Evolutionary conservation across 495 filamentous ascomycete species (phyloP), one percentile per base, ranked within the genome.

Genomic region (Aspergillus steynii): DNA sequence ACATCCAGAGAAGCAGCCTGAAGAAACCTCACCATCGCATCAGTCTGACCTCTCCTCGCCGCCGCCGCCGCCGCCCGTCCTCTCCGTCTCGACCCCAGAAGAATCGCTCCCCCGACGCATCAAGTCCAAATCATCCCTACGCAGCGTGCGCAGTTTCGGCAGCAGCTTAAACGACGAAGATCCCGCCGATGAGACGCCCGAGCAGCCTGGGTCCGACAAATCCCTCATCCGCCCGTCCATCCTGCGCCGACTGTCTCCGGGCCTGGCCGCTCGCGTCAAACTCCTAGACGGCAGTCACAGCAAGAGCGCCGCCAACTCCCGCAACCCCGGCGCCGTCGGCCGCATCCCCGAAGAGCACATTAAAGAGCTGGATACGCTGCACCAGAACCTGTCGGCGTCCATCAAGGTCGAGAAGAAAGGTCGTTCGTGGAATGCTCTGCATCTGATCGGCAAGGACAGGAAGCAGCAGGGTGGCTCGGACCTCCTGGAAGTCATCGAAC

Each of bases 221-320:
- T 68, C 64, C 26, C 61, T 69, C 28, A 66, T 68, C 25, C 71
- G 67, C 15, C 65, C 74, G 31, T 75, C 71, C 31, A 74, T 81
- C 61, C 72, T 80, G 54, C 77, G 77, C 55, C 75, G 77, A 9
- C 61, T 81, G 37, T 91, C 89, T 29, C 89, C 90, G 48, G 89
- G 88, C 27, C 80, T 93, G 26, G 88, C 90, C 62, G 90, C 89
- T 53, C 87, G 90, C 72, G 84, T 93, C 58, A 91, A 89, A 68
- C 80, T 88, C 46, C 75, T 93, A 49, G 87, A 90, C 68, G 70
- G 76, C 78, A 88, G 72, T 77, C 82, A 59, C 68, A 42, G 7
- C 37, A 80, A 74, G 77, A 80, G 37, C 59, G 71, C 65, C 25
- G 77, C 68, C 58, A 73, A 71, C 20, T 72, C 69, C 27, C 71